phyloP scores from a whole-genome alignment of 73 alveolate species.

The Effrenium voratum region DNA sequence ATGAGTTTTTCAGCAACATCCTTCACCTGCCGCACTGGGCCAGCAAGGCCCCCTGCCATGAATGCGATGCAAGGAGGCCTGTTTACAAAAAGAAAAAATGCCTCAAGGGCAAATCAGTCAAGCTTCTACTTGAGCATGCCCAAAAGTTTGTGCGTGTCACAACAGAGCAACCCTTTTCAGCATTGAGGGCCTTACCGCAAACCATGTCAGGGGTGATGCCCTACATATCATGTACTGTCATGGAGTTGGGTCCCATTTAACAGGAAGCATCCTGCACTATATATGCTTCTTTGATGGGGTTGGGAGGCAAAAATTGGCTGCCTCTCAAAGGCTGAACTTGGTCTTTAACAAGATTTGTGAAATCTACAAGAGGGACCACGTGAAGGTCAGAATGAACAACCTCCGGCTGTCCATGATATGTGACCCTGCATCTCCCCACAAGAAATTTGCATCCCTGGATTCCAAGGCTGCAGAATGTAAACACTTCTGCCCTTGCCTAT shows the following conservation, averaged over 20 bases:
- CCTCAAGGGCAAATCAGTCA: background rate
- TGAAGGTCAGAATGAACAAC: background rate
- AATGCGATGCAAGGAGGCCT: background rate
- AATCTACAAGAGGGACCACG: background rate
- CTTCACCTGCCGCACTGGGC: slow-evolving; percentile 41
- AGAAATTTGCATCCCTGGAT: background rate
- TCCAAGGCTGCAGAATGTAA: slow-evolving; percentile 23
- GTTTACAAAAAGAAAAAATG: background rate
- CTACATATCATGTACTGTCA: slow-evolving; percentile 3
- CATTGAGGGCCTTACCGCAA: background rate
- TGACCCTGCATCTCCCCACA: background rate
- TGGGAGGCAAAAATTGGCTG: background rate
- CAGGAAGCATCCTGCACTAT: background rate
- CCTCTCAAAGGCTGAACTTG: slow-evolving; percentile 12
- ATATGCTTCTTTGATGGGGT: background rate
- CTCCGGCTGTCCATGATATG: slow-evolving; percentile 16
- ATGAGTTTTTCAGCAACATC: background rate
- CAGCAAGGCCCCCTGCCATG: slow-evolving; percentile 12
- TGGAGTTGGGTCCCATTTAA: background rate
- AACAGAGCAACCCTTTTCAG: no score
- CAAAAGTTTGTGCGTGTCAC: no score
- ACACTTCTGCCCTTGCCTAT: slow-evolving; percentile 12
- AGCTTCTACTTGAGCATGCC: background rate
- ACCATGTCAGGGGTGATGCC: slow-evolving; percentile 18
- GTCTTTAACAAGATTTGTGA: background rate